phyloP scores from a whole-genome alignment of 495 filamentous ascomycete genomes.

The Penicillium crystallinum region DNA sequence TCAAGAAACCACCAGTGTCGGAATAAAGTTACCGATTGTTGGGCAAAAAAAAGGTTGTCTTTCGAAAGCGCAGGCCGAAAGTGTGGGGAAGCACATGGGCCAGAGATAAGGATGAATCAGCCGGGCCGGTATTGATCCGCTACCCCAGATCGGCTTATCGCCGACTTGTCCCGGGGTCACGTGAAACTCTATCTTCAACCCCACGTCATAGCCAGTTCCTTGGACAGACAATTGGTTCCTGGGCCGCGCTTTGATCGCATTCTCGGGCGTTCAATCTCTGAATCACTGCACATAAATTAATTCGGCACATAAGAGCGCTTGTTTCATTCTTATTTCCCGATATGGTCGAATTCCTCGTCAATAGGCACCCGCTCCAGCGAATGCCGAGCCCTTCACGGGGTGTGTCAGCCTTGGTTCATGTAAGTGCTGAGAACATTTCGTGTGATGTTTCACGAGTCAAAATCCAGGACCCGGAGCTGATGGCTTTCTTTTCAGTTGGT shows the following conservation, averaged over 20 bases:
- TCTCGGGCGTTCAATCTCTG: background rate
- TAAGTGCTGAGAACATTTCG: constrained; percentile 23
- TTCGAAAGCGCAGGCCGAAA: background rate
- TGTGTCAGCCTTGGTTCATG: constrained; percentile 65
- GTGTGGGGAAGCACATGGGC: constrained; percentile 9
- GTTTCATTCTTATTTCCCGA: constrained; percentile 4
- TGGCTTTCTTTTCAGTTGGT: constrained; percentile 27
- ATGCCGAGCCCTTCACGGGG: constrained; percentile 64
- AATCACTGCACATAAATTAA: background rate
- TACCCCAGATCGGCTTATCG: constrained; percentile 15
- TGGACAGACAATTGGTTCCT: background rate
- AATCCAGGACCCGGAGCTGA: background rate
- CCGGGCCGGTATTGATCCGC: constrained; percentile 9
- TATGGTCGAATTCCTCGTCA: constrained; percentile 15
- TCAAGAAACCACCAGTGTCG: background rate
- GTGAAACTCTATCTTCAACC: background rate
- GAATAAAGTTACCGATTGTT: background rate
- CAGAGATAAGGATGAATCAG: constrained; percentile 18
- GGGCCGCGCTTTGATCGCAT: background rate
- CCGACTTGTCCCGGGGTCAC: constrained; percentile 5
- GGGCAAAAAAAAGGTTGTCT: constrained; percentile 3
- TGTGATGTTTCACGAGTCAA: background rate
- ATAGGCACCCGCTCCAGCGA: constrained; percentile 66
- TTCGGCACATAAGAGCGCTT: background rate
- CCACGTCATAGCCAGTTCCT: background rate